Conservation (phyloP, 768 basidiomycete genomes). For the Lactifluus piperatus region DNA sequence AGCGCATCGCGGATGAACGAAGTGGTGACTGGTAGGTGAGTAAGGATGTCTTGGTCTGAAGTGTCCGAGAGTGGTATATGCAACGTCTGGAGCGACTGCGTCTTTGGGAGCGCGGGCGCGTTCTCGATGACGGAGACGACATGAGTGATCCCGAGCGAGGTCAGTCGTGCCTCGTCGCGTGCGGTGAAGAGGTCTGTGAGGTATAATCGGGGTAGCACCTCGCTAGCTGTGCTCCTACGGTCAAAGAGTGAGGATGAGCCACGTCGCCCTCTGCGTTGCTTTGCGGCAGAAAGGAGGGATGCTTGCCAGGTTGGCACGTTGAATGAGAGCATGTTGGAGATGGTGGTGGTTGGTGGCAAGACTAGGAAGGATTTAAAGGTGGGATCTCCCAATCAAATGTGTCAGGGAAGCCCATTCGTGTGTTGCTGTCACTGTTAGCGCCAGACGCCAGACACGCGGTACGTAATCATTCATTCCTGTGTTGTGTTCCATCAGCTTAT, state of each 20-base stretch:
- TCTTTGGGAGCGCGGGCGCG: constrained; percentile 27
- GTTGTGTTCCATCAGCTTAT: no score
- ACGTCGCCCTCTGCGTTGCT: not conserved
- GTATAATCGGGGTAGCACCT: constrained; percentile 43
- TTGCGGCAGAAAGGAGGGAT: constrained; percentile 6
- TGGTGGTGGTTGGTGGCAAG: not conserved
- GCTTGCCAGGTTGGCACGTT: constrained; percentile 7
- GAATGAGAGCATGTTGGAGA: constrained; percentile 12
- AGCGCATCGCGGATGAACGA: constrained; percentile 44
- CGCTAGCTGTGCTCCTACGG: constrained; percentile 15
- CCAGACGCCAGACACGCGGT: no score
- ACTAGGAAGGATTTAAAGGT: no score
- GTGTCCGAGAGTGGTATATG: constrained; percentile 45
- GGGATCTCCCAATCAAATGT: not conserved
- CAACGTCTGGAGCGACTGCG: constrained; percentile 33
- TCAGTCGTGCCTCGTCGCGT: constrained; percentile 36
- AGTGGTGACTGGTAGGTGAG: constrained; percentile 40
- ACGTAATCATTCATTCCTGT: no score
- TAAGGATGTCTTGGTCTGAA: constrained; percentile 33
- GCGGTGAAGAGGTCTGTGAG: constrained; percentile 57
- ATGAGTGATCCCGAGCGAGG: constrained; percentile 65
- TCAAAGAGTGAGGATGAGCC: not conserved
- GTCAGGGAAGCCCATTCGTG: not conserved
- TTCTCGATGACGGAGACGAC: constrained; percentile 55
- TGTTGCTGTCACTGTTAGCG: no score